A percentile compares a stretch with the other conserved stretches of the same genome.
These are phyloP conservation scores for Candida incommunis DNA, from an alignment of 805 yeast species.

Conservation along the genomic window DNA sequence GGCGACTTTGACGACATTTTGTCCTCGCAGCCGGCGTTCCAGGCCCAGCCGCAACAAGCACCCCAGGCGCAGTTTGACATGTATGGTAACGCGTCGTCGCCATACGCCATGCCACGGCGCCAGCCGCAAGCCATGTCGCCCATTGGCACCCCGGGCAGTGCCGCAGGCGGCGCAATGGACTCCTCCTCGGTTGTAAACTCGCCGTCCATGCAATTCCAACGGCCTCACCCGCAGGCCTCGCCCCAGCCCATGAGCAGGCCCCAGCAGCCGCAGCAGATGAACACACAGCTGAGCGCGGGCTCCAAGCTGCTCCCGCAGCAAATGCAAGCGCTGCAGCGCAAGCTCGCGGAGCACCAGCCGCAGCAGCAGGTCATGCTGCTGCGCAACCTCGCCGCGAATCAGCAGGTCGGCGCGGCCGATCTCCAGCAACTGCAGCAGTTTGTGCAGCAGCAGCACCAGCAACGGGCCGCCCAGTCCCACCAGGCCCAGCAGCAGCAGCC, in stretches of 20 bases:
- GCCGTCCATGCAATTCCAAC: neutral
- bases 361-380: neutral
- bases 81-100: neutral
- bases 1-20: neutral
- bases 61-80: neutral
- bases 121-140: neutral
- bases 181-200: neutral
- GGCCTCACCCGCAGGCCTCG: neutral
- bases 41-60: neutral
- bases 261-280: neutral
- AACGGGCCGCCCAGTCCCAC: slow-evolving; percentile 2
- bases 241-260: neutral
- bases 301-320: neutral
- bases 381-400: neutral
- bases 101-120: neutral
- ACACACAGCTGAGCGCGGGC: no score
- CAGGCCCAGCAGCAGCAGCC: neutral
- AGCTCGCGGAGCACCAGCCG: neutral
- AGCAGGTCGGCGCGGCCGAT: neutral
- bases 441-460: slow-evolving; percentile 3
- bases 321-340: neutral
- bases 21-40: neutral
- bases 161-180: neutral
- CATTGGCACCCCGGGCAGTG: neutral
- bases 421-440: slow-evolving; percentile 2